Evolutionary conservation across 2,329 filamentous ascomycete species (phyloP).

Genomic region (Claviceps humidiphila): DNA sequence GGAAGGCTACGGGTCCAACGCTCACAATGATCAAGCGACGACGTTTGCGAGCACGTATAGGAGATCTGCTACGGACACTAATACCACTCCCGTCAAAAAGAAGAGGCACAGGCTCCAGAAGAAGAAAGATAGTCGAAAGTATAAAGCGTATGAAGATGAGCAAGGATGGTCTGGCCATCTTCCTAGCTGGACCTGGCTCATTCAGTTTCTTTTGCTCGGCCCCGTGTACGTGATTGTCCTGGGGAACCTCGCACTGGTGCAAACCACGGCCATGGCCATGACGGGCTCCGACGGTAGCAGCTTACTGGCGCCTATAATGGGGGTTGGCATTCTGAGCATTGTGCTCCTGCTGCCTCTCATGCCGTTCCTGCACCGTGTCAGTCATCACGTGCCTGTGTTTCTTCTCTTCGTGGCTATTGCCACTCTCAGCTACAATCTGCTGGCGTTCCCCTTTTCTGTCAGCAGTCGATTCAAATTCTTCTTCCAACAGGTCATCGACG

Average conservation of each 20-base stretch:
- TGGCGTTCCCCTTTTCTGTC: slow-evolving; percentile 76
- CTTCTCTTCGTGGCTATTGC: slow-evolving; percentile 58
- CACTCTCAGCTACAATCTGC: slow-evolving; percentile 74
- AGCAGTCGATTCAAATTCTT: slow-evolving; percentile 72
- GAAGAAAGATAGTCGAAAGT: slow-evolving; percentile 10
- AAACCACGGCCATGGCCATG: slow-evolving; percentile 61
- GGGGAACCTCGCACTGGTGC: slow-evolving; percentile 61
- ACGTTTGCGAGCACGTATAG: slow-evolving; percentile 45
- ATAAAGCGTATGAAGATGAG: slow-evolving; percentile 50
- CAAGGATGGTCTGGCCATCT: slow-evolving; percentile 74
- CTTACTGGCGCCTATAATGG: slow-evolving; percentile 56
- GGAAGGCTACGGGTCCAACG: slow-evolving; percentile 21
- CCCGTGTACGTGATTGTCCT: slow-evolving; percentile 67
- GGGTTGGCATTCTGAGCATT: slow-evolving; percentile 53
- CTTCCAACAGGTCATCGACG: slow-evolving; percentile 70
- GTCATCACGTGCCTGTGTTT: slow-evolving; percentile 68
- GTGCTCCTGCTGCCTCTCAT: slow-evolving; percentile 62
- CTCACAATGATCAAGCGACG: slow-evolving; percentile 25
- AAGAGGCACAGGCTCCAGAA: slow-evolving; percentile 7
- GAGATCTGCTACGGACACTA: slow-evolving; percentile 26
- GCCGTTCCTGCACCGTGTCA: slow-evolving; percentile 79
- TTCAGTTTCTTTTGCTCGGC: slow-evolving; percentile 71
- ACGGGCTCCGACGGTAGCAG: slow-evolving; percentile 74
- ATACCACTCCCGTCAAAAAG: slow-evolving; percentile 6
- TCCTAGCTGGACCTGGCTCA: slow-evolving; percentile 73